Percentiles rank a stretch among this genome's conserved stretches.
Evolutionary conservation across 345 rosid genomes (phyloP).

Genomic region (Arabidopsis arenosa): DNA sequence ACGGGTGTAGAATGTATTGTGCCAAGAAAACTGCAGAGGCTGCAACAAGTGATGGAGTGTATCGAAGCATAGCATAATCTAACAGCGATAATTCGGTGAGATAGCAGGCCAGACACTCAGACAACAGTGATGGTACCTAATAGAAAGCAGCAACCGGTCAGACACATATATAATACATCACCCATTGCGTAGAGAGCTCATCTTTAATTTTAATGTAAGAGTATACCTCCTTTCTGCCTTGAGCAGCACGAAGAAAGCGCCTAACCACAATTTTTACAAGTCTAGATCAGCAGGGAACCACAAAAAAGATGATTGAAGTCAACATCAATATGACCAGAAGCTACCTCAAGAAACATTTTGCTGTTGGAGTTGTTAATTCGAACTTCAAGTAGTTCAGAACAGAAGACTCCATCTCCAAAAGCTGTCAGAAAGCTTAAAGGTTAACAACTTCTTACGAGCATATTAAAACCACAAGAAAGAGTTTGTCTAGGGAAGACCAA

Average conservation of each 20-base stretch:
- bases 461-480: constrained; percentile 19
- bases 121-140: constrained; percentile 70
- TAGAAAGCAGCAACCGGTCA: constrained; percentile 1
- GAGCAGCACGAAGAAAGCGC: constrained; percentile 89
- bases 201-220: constrained; percentile 6
- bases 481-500: constrained; percentile 7
- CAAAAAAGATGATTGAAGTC: background rate
- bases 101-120: constrained; percentile 86
- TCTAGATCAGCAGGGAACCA: constrained; percentile 21
- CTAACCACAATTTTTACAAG: constrained; percentile 50
- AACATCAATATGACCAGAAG: constrained; percentile 1
- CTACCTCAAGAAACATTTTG: constrained; percentile 88
- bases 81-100: constrained; percentile 76
- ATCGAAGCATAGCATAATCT: constrained; percentile 76
- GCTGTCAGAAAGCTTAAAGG: constrained; percentile 48
- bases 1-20: constrained; percentile 68
- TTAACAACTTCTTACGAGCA: background rate
- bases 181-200: background rate
- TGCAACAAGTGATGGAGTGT: constrained; percentile 82
- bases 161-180: constrained; percentile 8
- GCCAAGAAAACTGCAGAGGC: constrained; percentile 91
- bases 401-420: constrained; percentile 90
- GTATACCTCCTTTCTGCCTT: constrained; percentile 76
- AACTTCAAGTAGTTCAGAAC: constrained; percentile 88
- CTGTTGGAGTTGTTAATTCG: constrained; percentile 90